Evolutionary conservation across 2,329 filamentous ascomycete species (phyloP), one percentile per base, ranked within the genome.

Genomic region (Verticillium dahliae): DNA sequence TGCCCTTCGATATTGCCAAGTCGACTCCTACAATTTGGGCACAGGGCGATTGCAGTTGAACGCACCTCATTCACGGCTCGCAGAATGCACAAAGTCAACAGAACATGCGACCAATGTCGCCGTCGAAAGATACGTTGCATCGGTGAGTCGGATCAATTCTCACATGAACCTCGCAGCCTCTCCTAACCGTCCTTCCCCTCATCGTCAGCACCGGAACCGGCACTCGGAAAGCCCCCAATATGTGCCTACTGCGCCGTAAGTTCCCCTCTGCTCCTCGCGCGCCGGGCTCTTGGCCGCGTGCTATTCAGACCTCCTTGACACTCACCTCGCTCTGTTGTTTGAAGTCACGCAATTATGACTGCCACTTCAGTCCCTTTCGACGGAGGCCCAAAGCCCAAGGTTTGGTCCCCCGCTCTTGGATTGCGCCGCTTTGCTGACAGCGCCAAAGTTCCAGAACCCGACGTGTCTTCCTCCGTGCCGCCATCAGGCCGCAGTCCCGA

Each of bases 121-220:
- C 57, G 63, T 27, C 66, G 67, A 31, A 68, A 68, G 56, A 62
- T 67, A 38, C 66, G 67, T 18, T 68, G 67, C 54, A 63, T 67
- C 39, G 61, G 65, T 68, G 61, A 57, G 60, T 61, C 37, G 6
- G 5, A 7, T 9, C 31, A 2, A 6, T 18, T n/a, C 31, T 22
- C 27, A 3, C 14, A 14, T 27, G 57, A 11, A 15, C 22, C 37
- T 15, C n/a, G 39, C n/a, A 6, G n/a, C 27, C 11, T 14, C 31
- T 52, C 27, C 27, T 52, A 15, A 54, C 34, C 7, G 45, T 18
- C 5, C 45, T 41, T 57, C 55, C 27, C 37, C 57, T n/a, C 31
- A 31, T 35, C 38, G 13, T n/a, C 55, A 31, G 52, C 38, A 13
- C 33, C 55, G 35, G 50, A 45, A 27, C 18, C 59, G 9, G 45